Percentiles rank a stretch among this genome's conserved stretches.
These are phyloP conservation scores for Pythium sukuiense DNA, from an alignment of 352 stramenopile species.

Conservation along the genomic window DNA sequence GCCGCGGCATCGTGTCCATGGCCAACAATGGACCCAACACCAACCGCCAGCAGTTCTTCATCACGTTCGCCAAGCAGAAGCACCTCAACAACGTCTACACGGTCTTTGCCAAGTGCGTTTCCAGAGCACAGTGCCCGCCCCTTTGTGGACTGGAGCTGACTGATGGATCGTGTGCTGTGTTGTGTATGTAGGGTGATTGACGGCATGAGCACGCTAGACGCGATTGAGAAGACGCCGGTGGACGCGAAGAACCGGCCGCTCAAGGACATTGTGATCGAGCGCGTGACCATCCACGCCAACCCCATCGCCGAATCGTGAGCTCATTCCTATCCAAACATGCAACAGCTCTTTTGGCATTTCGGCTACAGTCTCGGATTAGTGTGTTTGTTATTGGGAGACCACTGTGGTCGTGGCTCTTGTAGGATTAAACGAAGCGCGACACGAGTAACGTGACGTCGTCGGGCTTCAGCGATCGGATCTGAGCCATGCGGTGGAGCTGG, in stretches of 20 bases:
- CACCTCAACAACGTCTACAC: conserved; percentile 99
- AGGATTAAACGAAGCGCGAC: conserved; percentile 40
- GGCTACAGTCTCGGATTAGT: neutral
- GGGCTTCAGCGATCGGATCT: conserved; percentile 75
- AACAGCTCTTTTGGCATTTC: neutral
- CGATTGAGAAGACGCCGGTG: conserved; percentile 94
- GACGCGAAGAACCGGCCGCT: conserved; percentile 89
- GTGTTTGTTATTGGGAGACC: neutral
- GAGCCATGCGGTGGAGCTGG: conserved; percentile 71
- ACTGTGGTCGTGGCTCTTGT: conserved; percentile 2
- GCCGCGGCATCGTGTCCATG: conserved; percentile 91
- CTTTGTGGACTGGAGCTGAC: too few relatives aligned
- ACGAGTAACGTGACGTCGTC: conserved; percentile 80
- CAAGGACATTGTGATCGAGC: conserved; percentile 89
- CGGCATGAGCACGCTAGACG: conserved; percentile 96
- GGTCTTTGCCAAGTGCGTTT: conserved; percentile 93
- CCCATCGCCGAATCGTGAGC: conserved; percentile 75
- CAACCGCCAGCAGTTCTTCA: conserved; percentile 98
- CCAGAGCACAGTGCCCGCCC: neutral
- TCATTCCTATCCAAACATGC: too few relatives aligned
- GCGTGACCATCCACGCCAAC: conserved; percentile 92
- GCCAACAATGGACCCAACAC: conserved; percentile 91
- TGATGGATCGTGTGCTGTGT: neutral
- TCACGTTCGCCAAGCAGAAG: conserved; percentile 95
- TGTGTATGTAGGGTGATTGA: conserved; percentile 82